Conservation (phyloP, 495 filamentous ascomycete species). For the Tuber microsphaerosporum region DNA sequence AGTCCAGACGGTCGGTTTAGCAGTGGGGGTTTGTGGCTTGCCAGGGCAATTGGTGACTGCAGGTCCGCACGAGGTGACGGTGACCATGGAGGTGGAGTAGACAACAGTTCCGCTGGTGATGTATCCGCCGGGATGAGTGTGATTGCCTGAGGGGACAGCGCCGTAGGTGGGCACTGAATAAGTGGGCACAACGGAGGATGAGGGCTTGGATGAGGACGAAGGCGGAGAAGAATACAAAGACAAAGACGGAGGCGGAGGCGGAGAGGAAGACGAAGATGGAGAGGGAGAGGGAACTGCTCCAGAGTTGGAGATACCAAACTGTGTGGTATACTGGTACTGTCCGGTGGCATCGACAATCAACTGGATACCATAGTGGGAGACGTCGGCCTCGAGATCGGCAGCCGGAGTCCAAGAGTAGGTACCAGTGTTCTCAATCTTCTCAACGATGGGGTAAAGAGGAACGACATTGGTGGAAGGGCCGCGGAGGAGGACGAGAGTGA, state of each 20-base stretch:
- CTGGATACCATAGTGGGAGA: slow-evolving; percentile 56
- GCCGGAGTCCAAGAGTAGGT: slow-evolving; percentile 53
- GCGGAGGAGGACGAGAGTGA: slow-evolving; percentile 58
- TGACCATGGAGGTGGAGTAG: slow-evolving; percentile 29
- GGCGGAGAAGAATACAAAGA: slow-evolving; percentile 1
- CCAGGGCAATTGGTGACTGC: slow-evolving; percentile 32
- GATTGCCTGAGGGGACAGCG: neutral
- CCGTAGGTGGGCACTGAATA: neutral
- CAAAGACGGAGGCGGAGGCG: slow-evolving; percentile 21
- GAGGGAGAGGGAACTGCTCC: slow-evolving; percentile 22
- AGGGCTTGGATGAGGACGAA: neutral
- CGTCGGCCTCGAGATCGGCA: slow-evolving; percentile 47
- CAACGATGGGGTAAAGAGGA: slow-evolving; percentile 51
- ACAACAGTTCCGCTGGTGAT: slow-evolving; percentile 10
- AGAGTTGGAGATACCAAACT: slow-evolving; percentile 58
- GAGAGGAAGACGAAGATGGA: slow-evolving; percentile 17
- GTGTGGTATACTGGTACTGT: slow-evolving; percentile 61
- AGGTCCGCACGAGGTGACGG: slow-evolving; percentile 38
- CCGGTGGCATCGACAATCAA: slow-evolving; percentile 58
- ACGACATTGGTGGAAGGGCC: slow-evolving; percentile 55
- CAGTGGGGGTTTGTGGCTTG: slow-evolving; percentile 8
- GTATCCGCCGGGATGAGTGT: slow-evolving; percentile 21
- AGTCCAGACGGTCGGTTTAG: slow-evolving; percentile 25
- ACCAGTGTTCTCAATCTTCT: slow-evolving; percentile 55
- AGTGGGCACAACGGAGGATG: neutral